Evolutionary conservation across 306 rosid species (phyloP).

Genomic region (Datisca glomerata): DNA sequence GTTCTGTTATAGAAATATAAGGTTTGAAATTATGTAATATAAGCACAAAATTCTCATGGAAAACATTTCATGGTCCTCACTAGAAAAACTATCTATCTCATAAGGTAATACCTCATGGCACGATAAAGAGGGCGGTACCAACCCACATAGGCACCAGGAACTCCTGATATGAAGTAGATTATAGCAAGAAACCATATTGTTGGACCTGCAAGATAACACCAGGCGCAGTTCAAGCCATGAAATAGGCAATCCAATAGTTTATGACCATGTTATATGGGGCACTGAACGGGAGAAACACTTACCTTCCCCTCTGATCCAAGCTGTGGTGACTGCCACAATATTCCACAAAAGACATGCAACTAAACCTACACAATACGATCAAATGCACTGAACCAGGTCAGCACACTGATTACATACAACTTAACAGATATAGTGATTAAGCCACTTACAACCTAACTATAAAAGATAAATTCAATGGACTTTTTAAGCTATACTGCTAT

Average conservation of each 20-base stretch:
- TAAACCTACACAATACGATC: constrained; percentile 55
- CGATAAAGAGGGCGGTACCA: constrained; percentile 99
- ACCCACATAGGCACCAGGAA: constrained; percentile 66
- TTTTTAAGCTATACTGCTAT: no score
- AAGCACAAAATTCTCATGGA: no score
- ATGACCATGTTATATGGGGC: no score
- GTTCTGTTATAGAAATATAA: no score
- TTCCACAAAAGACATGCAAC: constrained; percentile 67
- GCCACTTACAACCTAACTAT: no score
- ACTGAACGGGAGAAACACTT: constrained; percentile 9
- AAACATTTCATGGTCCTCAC: no score
- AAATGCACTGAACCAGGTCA: constrained; percentile 12
- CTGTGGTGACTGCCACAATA: constrained; percentile 59
- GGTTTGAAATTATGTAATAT: no score
- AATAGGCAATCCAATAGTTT: neutral
- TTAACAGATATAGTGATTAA: neutral
- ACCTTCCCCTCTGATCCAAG: constrained; percentile 92
- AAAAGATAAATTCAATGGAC: no score
- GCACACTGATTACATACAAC: neutral
- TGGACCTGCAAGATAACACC: constrained; percentile 38
- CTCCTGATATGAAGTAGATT: constrained; percentile 59
- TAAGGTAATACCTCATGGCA: constrained; percentile 58
- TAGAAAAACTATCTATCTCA: no score
- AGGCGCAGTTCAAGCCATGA: neutral
- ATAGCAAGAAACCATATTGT: constrained; percentile 80